Evolutionary conservation across 768 basidiomycete genomes (phyloP), one percentile per base, ranked within the genome.

Genomic region (Naganishia vishniacii): DNA sequence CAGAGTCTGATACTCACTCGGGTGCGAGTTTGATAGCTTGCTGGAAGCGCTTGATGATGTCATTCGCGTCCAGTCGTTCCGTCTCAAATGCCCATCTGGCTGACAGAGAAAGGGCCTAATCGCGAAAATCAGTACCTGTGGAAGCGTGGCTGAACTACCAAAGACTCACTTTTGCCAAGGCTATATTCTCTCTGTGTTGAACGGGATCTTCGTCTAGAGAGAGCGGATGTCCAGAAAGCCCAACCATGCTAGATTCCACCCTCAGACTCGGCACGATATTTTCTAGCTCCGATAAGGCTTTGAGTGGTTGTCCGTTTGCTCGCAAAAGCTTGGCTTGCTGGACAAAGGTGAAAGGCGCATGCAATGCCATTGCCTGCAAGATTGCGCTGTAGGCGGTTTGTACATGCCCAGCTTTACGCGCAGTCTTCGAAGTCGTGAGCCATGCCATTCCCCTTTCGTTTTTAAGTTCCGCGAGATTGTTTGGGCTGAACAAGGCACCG

Each of bases 381-480:
- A 88, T 84, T 6, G 95, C 92, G 71, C 89, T 95, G 74, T 98
- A 99, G 1, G 95, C 91, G 0, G 94, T 97, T 79, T 97, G 94
- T 81, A 85, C 86, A 74, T 98, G 92, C 0, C 90, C 88, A 3
- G 92, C 89, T 74, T 97, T 99, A 34, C 95, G 81, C 34, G 95
- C 95, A 62, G 92, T 91, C 75, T 93, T 97, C n/a, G 93, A 88
- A 65, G 88, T 97, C 28, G 84, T 81, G 13, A 98, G 82, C 95
- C 95, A 99, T 0, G 90, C 86, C 48, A 83, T 82, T 3, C 91
- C 88, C 40, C 93, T 85, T 69, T 88, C 86, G 15, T 78, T 78
- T 34, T 69, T 66, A 7, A 69, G 56, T 13, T 41, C 42, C 28
- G 59, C 67, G 74, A 80, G n/a, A 84, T 76, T 42, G 76, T 77